Evolutionary conservation across 164 flowering plant species (phyloP), one percentile per base, ranked within the genome.

Genomic region (Aristolochia contorta): DNA sequence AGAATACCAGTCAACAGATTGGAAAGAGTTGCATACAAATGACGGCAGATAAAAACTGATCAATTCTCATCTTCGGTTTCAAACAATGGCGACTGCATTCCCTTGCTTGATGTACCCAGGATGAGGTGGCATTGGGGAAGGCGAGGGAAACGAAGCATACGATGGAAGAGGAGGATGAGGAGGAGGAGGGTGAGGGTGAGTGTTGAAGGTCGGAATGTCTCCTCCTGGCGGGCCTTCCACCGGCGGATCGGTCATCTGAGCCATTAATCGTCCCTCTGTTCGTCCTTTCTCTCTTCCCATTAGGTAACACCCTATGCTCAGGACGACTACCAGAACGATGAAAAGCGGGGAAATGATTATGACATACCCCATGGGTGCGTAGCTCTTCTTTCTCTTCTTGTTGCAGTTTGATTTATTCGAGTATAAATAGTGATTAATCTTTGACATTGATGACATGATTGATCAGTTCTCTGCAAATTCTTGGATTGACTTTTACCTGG

Each of bases 71-170:
- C 45, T n/a, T 19, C 22, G 12, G 3, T 41, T 48, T 60, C 50
- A 18, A 49, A 47, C 33, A 8, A 13, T 27, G 27, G 23, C 16
- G 16, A 22, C 16, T 7, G 30, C 63, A 60, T 60, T 48, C n/a
- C 20, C 63, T 32, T 60, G 63, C 54, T 60, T 60, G 22, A 27
- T 60, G 43, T 60, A 49, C 10, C n/a, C 50, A 47, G 53, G 53
- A 25, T 60, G 63, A 30, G 63, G 55, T 16, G 6, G 32, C 13
- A 24, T 16, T 6, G 43, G 54, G n/a, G 52, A 20, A 46, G 63
- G 63, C 24, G 53, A 59, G n/a, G 52, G 62, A 21, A 47, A 47
- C 27, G 63, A 27, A 60, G 63, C 20, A 18, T 24, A 27, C 16
- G 63, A 25, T 27, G 62, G 41, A 15, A 45, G 45, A 12, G 30